Conservation (phyloP, 495 filamentous ascomycete species). For the Penicillium coprophilum region DNA sequence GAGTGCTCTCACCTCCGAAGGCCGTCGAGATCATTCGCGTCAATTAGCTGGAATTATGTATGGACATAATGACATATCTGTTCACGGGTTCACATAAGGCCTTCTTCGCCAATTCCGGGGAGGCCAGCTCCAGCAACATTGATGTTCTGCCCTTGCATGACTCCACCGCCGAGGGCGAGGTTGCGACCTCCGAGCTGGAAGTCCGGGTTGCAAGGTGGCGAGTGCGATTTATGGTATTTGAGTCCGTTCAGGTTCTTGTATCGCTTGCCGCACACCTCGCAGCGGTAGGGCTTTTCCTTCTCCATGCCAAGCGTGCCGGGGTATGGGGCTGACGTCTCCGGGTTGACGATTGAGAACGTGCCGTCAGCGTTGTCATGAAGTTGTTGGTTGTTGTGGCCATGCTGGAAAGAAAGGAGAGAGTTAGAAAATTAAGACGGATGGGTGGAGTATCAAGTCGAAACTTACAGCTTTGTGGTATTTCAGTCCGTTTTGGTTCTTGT, state of each 20-base stretch:
- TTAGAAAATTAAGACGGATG: constrained; percentile 12
- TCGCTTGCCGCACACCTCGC: constrained; percentile 92
- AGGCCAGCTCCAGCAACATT: constrained; percentile 53
- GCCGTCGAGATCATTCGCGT: constrained; percentile 26
- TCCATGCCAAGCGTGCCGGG: constrained; percentile 98
- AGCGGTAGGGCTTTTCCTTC: constrained; percentile 98
- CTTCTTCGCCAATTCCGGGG: constrained; percentile 53
- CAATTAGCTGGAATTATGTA: constrained; percentile 29
- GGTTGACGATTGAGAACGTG: constrained; percentile 97
- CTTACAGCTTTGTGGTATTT: constrained; percentile 79
- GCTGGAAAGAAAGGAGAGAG: constrained; percentile 44
- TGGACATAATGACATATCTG: constrained; percentile 19
- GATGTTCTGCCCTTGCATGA: constrained; percentile 53
- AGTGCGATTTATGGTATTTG: constrained; percentile 89
- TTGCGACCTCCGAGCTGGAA: constrained; percentile 47
- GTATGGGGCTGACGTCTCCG: constrained; percentile 88
- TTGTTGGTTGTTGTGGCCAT: constrained; percentile 95
- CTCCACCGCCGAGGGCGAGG: constrained; percentile 45
- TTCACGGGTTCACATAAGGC: constrained; percentile 38
- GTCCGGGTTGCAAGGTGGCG: constrained; percentile 65
- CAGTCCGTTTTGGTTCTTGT: constrained; percentile 98
- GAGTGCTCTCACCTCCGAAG: constrained; percentile 12
- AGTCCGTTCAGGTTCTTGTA: constrained; percentile 99
- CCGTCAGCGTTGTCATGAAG: constrained; percentile 94
- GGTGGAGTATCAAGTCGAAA: constrained; percentile 13